Evolutionary conservation across 176 grass and related monocot species (phyloP).

Genomic region (barley (Hordeum vulgare)): DNA sequence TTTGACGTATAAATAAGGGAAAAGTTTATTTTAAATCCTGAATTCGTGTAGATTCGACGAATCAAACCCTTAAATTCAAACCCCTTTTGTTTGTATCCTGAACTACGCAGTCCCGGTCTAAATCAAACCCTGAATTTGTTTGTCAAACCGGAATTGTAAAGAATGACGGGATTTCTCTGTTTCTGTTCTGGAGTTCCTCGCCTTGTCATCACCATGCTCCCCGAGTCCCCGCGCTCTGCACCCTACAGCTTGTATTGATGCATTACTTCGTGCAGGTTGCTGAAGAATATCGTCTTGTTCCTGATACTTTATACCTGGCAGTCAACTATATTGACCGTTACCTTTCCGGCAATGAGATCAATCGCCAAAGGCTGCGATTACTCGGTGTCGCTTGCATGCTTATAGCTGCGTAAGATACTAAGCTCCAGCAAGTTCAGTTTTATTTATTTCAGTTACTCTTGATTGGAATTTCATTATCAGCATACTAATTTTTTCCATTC

Average conservation of each 20-base stretch:
- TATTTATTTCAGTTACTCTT: neutral
- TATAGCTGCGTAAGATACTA: conserved; percentile 86
- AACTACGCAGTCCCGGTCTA: too few relatives aligned
- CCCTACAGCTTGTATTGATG: neutral
- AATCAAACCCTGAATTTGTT: too few relatives aligned
- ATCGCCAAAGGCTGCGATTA: conserved; percentile 82
- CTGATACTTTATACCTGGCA: conserved; percentile 90
- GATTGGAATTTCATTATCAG: neutral
- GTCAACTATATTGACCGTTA: conserved; percentile 90
- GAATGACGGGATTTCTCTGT: too few relatives aligned
- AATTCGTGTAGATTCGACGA: too few relatives aligned
- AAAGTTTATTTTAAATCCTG: too few relatives aligned
- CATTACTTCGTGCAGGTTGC: conserved; percentile 50
- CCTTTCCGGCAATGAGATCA: conserved; percentile 94
- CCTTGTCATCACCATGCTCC: too few relatives aligned
- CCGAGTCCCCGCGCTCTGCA: too few relatives aligned
- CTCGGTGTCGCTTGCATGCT: conserved; percentile 97
- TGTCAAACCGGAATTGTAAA: too few relatives aligned
- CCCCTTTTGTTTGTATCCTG: too few relatives aligned
- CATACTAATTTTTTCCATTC: neutral
- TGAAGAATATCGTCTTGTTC: conserved; percentile 93
- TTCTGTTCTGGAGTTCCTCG: too few relatives aligned
- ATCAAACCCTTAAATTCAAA: too few relatives aligned
- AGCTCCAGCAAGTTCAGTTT: neutral
- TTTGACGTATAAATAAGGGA: too few relatives aligned